These are phyloP conservation scores for Boletus rex-veris DNA, from an alignment of 768 basidiomycete species.

Conservation along the genomic window DNA sequence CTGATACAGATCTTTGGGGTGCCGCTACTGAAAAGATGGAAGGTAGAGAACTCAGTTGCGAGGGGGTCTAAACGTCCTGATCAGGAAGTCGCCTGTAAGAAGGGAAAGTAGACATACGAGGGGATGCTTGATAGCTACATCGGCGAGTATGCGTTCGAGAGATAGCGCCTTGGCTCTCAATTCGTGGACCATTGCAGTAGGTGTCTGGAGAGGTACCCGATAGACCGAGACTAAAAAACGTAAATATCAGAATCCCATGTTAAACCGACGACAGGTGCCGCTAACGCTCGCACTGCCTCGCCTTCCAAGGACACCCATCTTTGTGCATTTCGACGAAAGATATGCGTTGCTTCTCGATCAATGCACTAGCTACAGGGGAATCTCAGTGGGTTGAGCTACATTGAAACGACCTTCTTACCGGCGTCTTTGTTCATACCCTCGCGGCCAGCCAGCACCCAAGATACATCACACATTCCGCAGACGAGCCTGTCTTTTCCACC, in stretches of 20 bases:
- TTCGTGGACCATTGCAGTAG: conserved; percentile 57
- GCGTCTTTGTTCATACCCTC: conserved; percentile 75
- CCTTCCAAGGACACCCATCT: conserved; percentile 81
- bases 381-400: conserved; percentile 11
- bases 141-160: conserved; percentile 51
- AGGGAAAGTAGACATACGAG: conserved; percentile 45
- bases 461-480: conserved; percentile 66
- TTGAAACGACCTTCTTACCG: conserved; percentile 51
- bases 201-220: conserved; percentile 67
- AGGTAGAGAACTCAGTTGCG: conserved; percentile 52
- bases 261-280: conserved; percentile 1
- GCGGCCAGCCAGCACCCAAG: conserved; percentile 70
- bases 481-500: conserved; percentile 77
- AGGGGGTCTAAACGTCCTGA: conserved; percentile 44
- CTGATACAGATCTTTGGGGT: conserved; percentile 28
- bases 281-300: conserved; percentile 76
- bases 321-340: conserved; percentile 72
- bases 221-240: conserved; percentile 56
- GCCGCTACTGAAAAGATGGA: conserved; percentile 40
- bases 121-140: conserved; percentile 66
- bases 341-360: conserved; percentile 69
- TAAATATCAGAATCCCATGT: conserved; percentile 1
- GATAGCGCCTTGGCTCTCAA: conserved; percentile 52
- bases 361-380: conserved; percentile 49
- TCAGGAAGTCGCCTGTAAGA: conserved; percentile 7